Evolutionary conservation across 2,329 filamentous ascomycete species (phyloP).

Genomic region (Nigrospora oryzae): DNA sequence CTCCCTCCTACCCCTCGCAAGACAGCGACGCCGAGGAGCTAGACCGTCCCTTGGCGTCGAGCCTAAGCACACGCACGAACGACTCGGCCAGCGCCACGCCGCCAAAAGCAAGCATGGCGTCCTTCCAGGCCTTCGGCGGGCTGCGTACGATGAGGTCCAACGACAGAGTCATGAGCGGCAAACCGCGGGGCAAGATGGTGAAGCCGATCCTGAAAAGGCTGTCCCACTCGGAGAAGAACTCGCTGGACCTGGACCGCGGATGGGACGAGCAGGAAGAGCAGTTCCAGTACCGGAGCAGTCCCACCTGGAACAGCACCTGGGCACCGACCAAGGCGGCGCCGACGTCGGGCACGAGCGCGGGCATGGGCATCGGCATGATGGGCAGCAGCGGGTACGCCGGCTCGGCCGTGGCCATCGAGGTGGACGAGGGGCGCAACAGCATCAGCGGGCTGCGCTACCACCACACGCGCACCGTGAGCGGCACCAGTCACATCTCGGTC

Average conservation of each 20-base stretch:
- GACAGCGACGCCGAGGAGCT: no score
- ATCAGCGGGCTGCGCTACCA: conserved; percentile 13
- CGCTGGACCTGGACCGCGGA: conserved; percentile 51
- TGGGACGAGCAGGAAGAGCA: conserved; percentile 45
- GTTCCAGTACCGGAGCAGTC: conserved; percentile 19
- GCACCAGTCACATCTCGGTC: conserved; percentile 47
- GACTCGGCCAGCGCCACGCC: not conserved
- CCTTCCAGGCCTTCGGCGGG: conserved; percentile 21
- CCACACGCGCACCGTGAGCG: conserved; percentile 51
- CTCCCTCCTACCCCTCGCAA: not conserved
- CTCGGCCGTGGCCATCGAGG: no score
- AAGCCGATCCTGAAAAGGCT: conserved; percentile 57
- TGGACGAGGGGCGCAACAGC: no score
- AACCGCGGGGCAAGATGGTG: conserved; percentile 38
- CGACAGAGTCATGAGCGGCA: conserved; percentile 29
- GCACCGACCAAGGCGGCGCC: not conserved
- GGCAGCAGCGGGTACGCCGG: no score
- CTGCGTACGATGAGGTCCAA: conserved; percentile 12
- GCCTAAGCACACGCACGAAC: not conserved
- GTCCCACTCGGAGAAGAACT: conserved; percentile 51
- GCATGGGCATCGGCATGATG: no score
- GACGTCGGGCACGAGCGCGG: not conserved
- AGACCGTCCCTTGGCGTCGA: no score
- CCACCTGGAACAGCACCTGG: conserved; percentile 7
- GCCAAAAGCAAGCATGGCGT: conserved; percentile 21